A percentile compares a stretch with the other conserved stretches of the same genome.
These are phyloP conservation scores for Hemileccinum impolitum DNA, from an alignment of 768 basidiomycete species.

Conservation along the genomic window DNA sequence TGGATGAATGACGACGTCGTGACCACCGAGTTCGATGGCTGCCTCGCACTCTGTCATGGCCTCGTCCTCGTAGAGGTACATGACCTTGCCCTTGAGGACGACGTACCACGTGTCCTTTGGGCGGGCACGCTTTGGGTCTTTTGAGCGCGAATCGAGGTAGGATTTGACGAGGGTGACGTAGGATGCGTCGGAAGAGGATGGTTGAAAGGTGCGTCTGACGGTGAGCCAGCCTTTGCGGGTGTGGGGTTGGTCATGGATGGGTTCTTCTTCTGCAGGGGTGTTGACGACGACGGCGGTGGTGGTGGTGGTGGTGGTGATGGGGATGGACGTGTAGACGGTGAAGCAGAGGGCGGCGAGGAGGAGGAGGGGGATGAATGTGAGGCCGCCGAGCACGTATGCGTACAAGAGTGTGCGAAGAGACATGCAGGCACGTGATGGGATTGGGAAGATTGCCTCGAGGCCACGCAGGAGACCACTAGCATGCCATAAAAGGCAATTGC, in stretches of 20 bases:
- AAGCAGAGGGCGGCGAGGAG: constrained; percentile 54
- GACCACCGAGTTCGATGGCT: constrained; percentile 79
- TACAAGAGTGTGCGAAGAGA: constrained; percentile 68
- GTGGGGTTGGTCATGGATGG: constrained; percentile 52
- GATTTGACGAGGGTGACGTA: constrained; percentile 80
- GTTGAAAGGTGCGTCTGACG: constrained; percentile 76
- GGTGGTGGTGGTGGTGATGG: too few species aligned
- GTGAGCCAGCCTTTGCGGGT: constrained; percentile 82
- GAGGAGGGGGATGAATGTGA: constrained; percentile 85
- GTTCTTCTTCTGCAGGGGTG: too few species aligned
- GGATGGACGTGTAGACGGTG: constrained; percentile 80
- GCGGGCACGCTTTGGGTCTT: constrained; percentile 77
- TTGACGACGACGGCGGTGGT: too few species aligned
- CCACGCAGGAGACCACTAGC: too few species aligned
- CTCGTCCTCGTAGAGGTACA: constrained; percentile 95
- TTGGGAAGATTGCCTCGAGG: too few species aligned
- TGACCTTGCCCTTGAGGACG: constrained; percentile 84
- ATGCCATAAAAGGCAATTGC: not conserved
- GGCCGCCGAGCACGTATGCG: constrained; percentile 84
- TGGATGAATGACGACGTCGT: constrained; percentile 74
- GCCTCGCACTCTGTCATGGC: constrained; percentile 86
- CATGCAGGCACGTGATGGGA: constrained; percentile 39
- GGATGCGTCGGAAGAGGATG: constrained; percentile 55
- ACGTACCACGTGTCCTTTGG: constrained; percentile 94
- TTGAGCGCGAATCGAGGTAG: constrained; percentile 77